Evolutionary conservation across 2,329 filamentous ascomycete species (phyloP).

Genomic region (Dactylella cylindrospora): DNA sequence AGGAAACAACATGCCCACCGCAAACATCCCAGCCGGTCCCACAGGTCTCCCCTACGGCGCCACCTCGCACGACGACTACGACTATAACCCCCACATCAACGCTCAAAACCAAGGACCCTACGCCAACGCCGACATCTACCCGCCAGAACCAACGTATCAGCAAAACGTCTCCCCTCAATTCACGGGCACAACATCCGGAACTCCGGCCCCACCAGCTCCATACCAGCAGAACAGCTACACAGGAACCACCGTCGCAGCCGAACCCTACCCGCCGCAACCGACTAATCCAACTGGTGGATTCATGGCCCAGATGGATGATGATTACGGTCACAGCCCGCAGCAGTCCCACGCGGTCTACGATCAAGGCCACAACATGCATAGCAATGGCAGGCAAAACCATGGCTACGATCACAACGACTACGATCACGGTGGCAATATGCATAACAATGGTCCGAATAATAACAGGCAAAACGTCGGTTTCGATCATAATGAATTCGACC

Average conservation of each 20-base stretch:
- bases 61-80: slow-evolving; percentile 12
- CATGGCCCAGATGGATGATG: slow-evolving; percentile 41
- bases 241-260: slow-evolving; percentile 13
- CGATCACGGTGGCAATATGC: slow-evolving; percentile 2
- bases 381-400: neutral
- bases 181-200: slow-evolving; percentile 3
- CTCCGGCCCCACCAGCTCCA: slow-evolving; percentile 13
- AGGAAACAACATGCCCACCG: slow-evolving; percentile 27
- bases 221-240: slow-evolving; percentile 27
- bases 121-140: slow-evolving; percentile 41
- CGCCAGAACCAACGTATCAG: slow-evolving; percentile 36
- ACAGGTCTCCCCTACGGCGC: neutral
- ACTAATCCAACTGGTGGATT: slow-evolving; percentile 13
- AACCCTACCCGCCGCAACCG: slow-evolving; percentile 15
- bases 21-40: no score
- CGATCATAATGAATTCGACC: slow-evolving; percentile 38
- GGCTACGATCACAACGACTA: slow-evolving; percentile 34
- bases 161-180: slow-evolving; percentile 13
- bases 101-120: slow-evolving; percentile 42
- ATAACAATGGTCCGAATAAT: slow-evolving; percentile 18
- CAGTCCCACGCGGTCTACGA: slow-evolving; percentile 22
- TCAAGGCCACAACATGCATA: neutral
- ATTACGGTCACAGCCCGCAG: slow-evolving; percentile 36
- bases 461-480: neutral
- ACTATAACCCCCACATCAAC: slow-evolving; percentile 43